These are phyloP conservation scores for Trypanosoma theileri DNA, from an alignment of 208 protist species.

Conservation along the genomic window DNA sequence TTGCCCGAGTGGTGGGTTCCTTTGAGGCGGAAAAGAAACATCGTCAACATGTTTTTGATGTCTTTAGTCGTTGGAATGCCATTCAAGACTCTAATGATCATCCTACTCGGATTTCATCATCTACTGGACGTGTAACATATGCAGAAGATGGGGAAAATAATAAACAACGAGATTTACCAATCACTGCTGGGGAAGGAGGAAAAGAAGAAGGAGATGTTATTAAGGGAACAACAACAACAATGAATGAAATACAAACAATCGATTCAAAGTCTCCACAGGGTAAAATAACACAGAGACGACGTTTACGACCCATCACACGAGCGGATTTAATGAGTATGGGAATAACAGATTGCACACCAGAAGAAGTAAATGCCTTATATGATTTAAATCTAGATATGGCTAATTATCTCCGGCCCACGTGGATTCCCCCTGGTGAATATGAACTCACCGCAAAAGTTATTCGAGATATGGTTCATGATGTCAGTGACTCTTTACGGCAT, in stretches of 20 bases:
- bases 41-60: constrained; percentile 70
- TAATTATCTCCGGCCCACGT: constrained; percentile 56
- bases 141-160: too few species aligned
- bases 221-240: not conserved
- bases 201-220: not conserved
- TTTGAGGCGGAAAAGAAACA: constrained; percentile 72
- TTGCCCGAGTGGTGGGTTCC: constrained; percentile 67
- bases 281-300: not conserved
- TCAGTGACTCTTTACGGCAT: constrained; percentile 59
- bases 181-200: too few species aligned
- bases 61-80: constrained; percentile 75
- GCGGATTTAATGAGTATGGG: constrained; percentile 62
- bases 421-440: constrained; percentile 30
- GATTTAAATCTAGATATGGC: constrained; percentile 65
- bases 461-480: constrained; percentile 72
- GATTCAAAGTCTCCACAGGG: not conserved
- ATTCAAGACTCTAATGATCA: not conserved
- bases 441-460: constrained; percentile 56
- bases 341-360: constrained; percentile 66
- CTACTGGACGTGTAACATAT: not conserved
- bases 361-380: constrained; percentile 85
- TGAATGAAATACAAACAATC: too few species aligned
- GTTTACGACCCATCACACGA: constrained; percentile 38
- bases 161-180: too few species aligned
- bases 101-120: not conserved